These are phyloP conservation scores for Lasiodiplodia theobromae DNA, from an alignment of 2,329 filamentous ascomycete species.

Conservation along the genomic window DNA sequence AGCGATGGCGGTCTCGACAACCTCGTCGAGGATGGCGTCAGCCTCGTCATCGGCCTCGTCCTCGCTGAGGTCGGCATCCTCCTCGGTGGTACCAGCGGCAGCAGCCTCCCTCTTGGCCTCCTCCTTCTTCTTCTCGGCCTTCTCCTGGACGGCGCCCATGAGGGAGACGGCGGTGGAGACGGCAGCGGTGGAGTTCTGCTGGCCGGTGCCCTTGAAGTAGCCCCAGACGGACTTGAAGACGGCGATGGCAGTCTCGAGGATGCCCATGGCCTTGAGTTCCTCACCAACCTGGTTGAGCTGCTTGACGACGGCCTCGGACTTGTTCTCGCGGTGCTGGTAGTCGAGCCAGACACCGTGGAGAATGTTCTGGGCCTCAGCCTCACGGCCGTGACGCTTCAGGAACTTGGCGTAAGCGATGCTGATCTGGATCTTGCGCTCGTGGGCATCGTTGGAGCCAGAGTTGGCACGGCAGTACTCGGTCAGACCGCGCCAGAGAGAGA, in stretches of 20 bases:
- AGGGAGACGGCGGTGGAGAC: conserved; percentile 38
- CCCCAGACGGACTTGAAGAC: conserved; percentile 35
- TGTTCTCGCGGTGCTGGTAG: conserved; percentile 31
- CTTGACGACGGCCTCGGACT: conserved; percentile 27
- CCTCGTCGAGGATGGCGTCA: conserved; percentile 29
- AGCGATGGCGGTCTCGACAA: conserved; percentile 29
- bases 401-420: conserved; percentile 28
- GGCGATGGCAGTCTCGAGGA: conserved; percentile 28
- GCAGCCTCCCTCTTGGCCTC: conserved; percentile 33
- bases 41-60: conserved; percentile 37
- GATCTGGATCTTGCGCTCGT: conserved; percentile 30
- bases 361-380: conserved; percentile 29
- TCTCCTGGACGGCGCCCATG: conserved; percentile 35
- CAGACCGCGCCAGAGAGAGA: conserved; percentile 31
- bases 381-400: conserved; percentile 25
- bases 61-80: conserved; percentile 64
- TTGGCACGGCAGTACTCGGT: conserved; percentile 28
- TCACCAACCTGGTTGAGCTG: conserved; percentile 30
- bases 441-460: conserved; percentile 10
- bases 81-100: conserved; percentile 22
- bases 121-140: conserved; percentile 32
- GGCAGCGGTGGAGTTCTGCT: conserved; percentile 38
- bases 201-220: conserved; percentile 37
- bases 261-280: conserved; percentile 30
- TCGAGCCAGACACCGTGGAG: conserved; percentile 30